phyloP scores from a whole-genome alignment of 1,139 yeast species.

The Candida freyschussii region DNA sequence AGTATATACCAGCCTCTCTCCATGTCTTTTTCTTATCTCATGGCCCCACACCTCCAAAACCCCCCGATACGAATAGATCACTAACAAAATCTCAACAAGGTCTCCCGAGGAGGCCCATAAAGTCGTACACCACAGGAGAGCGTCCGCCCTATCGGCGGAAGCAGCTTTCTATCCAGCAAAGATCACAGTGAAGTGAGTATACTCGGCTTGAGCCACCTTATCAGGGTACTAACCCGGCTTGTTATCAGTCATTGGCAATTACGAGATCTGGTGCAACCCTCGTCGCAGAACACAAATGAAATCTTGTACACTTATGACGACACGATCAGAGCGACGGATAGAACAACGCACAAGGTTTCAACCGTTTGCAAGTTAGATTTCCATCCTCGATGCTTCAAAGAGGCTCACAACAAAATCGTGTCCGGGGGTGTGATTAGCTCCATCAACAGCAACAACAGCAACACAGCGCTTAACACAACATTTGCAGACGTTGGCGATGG shows the following conservation, averaged over 20 bases:
- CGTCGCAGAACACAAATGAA: conserved; percentile 34
- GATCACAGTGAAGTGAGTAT: conserved; percentile 32
- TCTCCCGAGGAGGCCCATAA: conserved; percentile 1
- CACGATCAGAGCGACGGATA: conserved; percentile 40
- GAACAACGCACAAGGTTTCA: conserved; percentile 32
- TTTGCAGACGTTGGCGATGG: conserved; percentile 25
- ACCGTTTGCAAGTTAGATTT: conserved; percentile 46
- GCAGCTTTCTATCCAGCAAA: conserved; percentile 26
- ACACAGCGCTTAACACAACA: conserved; percentile 19
- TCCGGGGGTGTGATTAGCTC: conserved; percentile 63
- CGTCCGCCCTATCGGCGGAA: conserved; percentile 18
- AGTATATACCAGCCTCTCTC: too few species aligned
- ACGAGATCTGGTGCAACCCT: conserved; percentile 62
- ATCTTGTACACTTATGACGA: conserved; percentile 48
- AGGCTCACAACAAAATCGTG: conserved; percentile 53
- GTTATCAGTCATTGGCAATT: conserved; percentile 76
- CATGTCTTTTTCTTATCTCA: too few species aligned
- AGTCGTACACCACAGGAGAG: conserved; percentile 11
- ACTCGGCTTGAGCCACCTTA: background rate
- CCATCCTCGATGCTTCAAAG: conserved; percentile 69
- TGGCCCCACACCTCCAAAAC: background rate
- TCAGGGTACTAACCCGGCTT: conserved; percentile 5
- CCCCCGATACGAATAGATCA: background rate
- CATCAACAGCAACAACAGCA: conserved; percentile 11
- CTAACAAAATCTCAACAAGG: background rate